phyloP scores from a whole-genome alignment of 306 rosid species.

The Cicer yamashitae region DNA sequence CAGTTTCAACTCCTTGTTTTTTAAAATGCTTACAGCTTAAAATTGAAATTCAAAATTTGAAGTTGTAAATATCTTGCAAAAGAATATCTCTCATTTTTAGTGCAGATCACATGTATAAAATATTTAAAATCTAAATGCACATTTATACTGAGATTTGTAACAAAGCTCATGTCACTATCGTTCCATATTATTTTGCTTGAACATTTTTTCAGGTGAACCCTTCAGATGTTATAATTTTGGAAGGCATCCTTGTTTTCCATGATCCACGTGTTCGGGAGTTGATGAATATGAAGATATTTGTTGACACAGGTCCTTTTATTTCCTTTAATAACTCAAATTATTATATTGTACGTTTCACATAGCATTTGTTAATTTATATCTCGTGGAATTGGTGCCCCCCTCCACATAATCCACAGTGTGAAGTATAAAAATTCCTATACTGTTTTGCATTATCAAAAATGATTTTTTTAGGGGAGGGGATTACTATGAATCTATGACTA shows the following conservation, averaged over 20 bases:
- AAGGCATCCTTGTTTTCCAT: constrained; percentile 96
- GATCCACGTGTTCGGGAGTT: constrained; percentile 93
- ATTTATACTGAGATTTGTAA: constrained; percentile 25
- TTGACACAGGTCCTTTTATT: constrained; percentile 93
- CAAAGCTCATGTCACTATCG: constrained; percentile 21
- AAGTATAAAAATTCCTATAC: constrained; percentile 4
- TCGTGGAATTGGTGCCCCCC: background rate
- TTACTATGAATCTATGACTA: background rate
- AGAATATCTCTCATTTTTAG: constrained; percentile 8
- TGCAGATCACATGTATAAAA: constrained; percentile 7
- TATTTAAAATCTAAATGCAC: constrained; percentile 35
- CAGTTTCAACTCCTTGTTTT: constrained; percentile 3
- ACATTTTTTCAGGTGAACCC: constrained; percentile 81
- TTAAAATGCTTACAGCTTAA: constrained; percentile 22
- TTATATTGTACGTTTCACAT: constrained; percentile 24
- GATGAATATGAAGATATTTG: constrained; percentile 99
- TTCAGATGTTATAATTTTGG: constrained; percentile 95
- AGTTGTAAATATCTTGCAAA: constrained; percentile 24
- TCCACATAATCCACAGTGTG: background rate
- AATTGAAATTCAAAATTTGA: constrained; percentile 25
- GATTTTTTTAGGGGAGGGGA: background rate
- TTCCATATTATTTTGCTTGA: constrained; percentile 19
- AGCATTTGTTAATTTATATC: constrained; percentile 15
- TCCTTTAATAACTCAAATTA: background rate
- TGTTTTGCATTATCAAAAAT: constrained; percentile 13